A percentile compares a stretch with the other conserved stretches of the same genome.
phyloP scores from a whole-genome alignment of 768 basidiomycete species.

The Lentinus tigrinus region DNA sequence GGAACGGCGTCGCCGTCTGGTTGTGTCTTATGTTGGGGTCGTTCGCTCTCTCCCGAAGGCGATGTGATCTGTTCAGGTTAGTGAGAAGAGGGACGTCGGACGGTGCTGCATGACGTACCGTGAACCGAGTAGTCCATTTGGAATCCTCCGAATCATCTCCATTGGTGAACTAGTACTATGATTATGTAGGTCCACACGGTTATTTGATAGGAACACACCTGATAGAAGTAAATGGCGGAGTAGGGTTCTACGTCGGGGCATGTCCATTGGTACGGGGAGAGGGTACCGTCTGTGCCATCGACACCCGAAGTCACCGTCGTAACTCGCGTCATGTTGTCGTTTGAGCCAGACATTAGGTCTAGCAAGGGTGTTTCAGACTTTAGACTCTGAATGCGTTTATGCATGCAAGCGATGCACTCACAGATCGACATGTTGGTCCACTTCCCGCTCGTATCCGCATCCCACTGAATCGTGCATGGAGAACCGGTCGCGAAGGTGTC shows the following conservation, averaged over 20 bases:
- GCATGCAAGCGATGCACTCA: constrained; percentile 22
- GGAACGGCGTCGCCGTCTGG: constrained; percentile 36
- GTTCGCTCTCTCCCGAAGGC: constrained; percentile 24
- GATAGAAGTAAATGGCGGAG: constrained; percentile 41
- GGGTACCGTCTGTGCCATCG: constrained; percentile 32
- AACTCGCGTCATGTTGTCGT: constrained; percentile 35
- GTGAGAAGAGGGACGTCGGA: not conserved
- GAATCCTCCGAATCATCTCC: constrained; percentile 21
- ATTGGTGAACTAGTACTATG: constrained; percentile 36
- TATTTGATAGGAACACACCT: constrained; percentile 31
- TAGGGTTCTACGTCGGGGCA: constrained; percentile 39
- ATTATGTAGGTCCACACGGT: no score
- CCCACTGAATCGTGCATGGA: constrained; percentile 37
- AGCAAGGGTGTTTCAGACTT: not conserved
- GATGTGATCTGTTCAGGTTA: constrained; percentile 33
- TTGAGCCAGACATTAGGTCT: constrained; percentile 42
- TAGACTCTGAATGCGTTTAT: no score
- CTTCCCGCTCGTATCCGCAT: constrained; percentile 26
- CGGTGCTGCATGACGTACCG: constrained; percentile 24
- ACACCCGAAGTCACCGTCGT: constrained; percentile 28
- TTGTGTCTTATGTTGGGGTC: constrained; percentile 31
- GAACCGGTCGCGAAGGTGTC: constrained; percentile 33
- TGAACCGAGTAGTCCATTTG: constrained; percentile 41
- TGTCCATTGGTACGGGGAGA: constrained; percentile 35
- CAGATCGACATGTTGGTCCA: constrained; percentile 41